Conservation (phyloP, 176 grass and related monocot species). For the Rhynchospora breviuscula region DNA sequence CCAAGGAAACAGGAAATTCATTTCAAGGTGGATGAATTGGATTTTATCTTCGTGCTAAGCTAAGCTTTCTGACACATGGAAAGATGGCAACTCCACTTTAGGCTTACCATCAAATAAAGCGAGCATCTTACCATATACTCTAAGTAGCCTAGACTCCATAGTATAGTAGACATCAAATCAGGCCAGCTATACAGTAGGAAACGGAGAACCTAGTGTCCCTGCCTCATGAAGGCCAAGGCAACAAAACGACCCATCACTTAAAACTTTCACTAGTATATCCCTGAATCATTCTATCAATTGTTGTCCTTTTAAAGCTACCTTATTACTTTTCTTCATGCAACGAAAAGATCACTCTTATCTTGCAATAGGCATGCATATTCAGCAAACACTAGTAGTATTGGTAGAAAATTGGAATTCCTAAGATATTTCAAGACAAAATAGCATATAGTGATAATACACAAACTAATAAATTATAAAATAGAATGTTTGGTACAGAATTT, state of each 20-base stretch:
- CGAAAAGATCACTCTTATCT: background rate
- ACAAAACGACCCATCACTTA: constrained; percentile 15
- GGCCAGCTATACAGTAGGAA: background rate
- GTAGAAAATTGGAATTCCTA: background rate
- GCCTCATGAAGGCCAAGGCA: constrained; percentile 8
- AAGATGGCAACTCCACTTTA: constrained; percentile 1
- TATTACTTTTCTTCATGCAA: background rate
- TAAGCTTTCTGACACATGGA: background rate
- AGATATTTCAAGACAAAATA: background rate
- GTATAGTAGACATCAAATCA: constrained; percentile 24
- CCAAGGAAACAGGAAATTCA: background rate
- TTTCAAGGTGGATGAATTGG: background rate
- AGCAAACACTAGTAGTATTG: background rate
- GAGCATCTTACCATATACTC: background rate
- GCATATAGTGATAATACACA: background rate
- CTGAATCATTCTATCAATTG: background rate
- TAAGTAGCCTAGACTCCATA: constrained; percentile 17
- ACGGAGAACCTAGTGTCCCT: background rate
- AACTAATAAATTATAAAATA: background rate
- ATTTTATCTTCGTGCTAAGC: background rate
- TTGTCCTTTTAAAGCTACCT: constrained; percentile 24
- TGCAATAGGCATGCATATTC: background rate
- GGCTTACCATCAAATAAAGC: background rate
- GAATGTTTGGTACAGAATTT: constrained; percentile 4
- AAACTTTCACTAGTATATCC: background rate